These are phyloP conservation scores for Quercus variabilis DNA, from an alignment of 306 rosid species.

Conservation along the genomic window DNA sequence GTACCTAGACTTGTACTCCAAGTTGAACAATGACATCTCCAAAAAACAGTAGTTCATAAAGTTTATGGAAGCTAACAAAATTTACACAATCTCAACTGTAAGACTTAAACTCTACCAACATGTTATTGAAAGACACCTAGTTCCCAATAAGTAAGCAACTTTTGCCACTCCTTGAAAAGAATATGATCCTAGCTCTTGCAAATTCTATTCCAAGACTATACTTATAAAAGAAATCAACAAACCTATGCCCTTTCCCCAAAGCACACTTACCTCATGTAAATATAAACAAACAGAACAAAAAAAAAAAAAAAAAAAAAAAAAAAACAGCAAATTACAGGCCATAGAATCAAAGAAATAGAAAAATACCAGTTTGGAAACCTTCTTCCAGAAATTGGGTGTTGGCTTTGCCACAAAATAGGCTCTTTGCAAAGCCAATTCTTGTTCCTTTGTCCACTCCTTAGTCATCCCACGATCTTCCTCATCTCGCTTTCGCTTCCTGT, in stretches of 20 bases:
- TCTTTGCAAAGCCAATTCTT: slow-evolving; percentile 58
- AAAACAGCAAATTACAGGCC: not conserved
- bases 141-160: not conserved
- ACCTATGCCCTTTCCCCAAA: not conserved
- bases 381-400: slow-evolving; percentile 89
- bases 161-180: not conserved
- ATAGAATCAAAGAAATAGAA: not conserved
- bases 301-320: slow-evolving; percentile 3
- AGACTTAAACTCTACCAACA: not conserved
- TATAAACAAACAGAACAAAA: not conserved
- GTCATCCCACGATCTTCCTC: slow-evolving; percentile 17
- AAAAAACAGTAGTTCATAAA: not conserved
- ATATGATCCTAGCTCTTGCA: not conserved
- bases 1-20: not conserved
- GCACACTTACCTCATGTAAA: not conserved
- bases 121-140: not conserved
- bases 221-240: not conserved
- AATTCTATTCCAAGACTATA: not conserved
- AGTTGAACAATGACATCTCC: not conserved
- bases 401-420: slow-evolving; percentile 71
- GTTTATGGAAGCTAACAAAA: not conserved
- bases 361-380: slow-evolving; percentile 71
- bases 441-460: slow-evolving; percentile 74
- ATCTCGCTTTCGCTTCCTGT: slow-evolving; percentile 50
- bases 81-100: not conserved